Evolutionary conservation across 2,329 filamentous ascomycete genomes (phyloP).

Genomic region (Sporothrix mexicana): DNA sequence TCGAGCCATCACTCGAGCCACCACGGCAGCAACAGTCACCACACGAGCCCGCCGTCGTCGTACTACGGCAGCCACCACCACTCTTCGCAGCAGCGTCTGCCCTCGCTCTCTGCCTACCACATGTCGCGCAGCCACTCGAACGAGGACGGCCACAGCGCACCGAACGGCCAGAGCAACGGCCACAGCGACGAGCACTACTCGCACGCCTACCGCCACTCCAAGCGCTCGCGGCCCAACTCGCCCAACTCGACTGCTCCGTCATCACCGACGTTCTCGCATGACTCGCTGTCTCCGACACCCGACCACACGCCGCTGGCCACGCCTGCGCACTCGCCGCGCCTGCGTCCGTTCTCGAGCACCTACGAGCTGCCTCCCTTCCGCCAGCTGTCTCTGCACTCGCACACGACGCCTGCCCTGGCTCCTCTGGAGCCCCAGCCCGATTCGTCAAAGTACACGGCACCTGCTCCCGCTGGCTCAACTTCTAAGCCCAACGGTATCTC

Average conservation of each 20-base stretch:
- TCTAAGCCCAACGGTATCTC: slow-evolving; percentile 69
- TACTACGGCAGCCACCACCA: slow-evolving; percentile 56
- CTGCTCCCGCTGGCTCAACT: slow-evolving; percentile 60
- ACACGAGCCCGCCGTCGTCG: slow-evolving; percentile 43
- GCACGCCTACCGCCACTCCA: slow-evolving; percentile 71
- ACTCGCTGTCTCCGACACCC: slow-evolving; percentile 91
- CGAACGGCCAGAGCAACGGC: slow-evolving; percentile 24
- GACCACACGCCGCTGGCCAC: slow-evolving; percentile 99
- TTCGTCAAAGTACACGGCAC: slow-evolving; percentile 46
- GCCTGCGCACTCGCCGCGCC: slow-evolving; percentile 89
- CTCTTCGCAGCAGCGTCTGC: slow-evolving; percentile 67
- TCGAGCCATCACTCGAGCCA: slow-evolving; percentile 11
- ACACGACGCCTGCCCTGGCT: slow-evolving; percentile 61
- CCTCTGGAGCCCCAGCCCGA: slow-evolving; percentile 65
- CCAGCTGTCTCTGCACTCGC: slow-evolving; percentile 57
- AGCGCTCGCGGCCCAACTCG: slow-evolving; percentile 90
- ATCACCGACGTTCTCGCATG: slow-evolving; percentile 94
- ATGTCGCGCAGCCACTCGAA: slow-evolving; percentile 90
- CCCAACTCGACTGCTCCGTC: slow-evolving; percentile 95
- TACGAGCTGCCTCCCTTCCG: slow-evolving; percentile 85
- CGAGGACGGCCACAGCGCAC: slow-evolving; percentile 60
- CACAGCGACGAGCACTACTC: slow-evolving; percentile 77
- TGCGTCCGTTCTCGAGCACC: slow-evolving; percentile 78
- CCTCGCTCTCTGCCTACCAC: slow-evolving; percentile 83
- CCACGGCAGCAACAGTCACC: slow-evolving; percentile 30